Conservation (phyloP, 1,284 basidiomycete species). For the Xerocomus nothofagi region DNA sequence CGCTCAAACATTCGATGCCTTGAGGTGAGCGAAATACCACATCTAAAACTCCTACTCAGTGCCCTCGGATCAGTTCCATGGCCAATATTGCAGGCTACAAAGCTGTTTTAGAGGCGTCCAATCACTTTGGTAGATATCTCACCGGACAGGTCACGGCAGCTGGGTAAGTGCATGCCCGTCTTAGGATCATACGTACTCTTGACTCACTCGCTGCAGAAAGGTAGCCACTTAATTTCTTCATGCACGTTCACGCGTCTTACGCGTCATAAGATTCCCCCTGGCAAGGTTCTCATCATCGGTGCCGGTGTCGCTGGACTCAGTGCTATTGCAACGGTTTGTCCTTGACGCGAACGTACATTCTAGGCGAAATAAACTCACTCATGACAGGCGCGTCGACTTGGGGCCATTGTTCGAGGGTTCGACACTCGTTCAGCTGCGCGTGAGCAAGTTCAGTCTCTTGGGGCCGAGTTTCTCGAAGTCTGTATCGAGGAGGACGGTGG, state of each 20-base stretch:
- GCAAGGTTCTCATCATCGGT: conserved; percentile 83
- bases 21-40: conserved; percentile 51
- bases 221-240: conserved; percentile 14
- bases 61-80: conserved; percentile 66
- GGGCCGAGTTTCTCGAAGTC: conserved; percentile 84
- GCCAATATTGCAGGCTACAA: conserved; percentile 87
- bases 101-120: conserved; percentile 83
- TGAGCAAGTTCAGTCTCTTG: conserved; percentile 84
- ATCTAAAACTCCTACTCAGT: neutral
- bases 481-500: conserved; percentile 75
- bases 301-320: conserved; percentile 84
- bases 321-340: conserved; percentile 74
- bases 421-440: conserved; percentile 80
- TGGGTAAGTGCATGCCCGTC: conserved; percentile 49
- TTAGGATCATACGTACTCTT: conserved; percentile 6
- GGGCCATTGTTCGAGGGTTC: conserved; percentile 83
- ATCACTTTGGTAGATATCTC: conserved; percentile 83
- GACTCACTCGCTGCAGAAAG: conserved; percentile 19
- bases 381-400: conserved; percentile 68
- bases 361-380: conserved; percentile 5
- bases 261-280: conserved; percentile 68
- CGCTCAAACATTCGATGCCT: conserved; percentile 82
- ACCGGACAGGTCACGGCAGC: conserved; percentile 88
- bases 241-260: conserved; percentile 19
- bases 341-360: neutral